phyloP scores from a whole-genome alignment of 2,329 filamentous ascomycete genomes.

The Trichocomaceae sp. region DNA sequence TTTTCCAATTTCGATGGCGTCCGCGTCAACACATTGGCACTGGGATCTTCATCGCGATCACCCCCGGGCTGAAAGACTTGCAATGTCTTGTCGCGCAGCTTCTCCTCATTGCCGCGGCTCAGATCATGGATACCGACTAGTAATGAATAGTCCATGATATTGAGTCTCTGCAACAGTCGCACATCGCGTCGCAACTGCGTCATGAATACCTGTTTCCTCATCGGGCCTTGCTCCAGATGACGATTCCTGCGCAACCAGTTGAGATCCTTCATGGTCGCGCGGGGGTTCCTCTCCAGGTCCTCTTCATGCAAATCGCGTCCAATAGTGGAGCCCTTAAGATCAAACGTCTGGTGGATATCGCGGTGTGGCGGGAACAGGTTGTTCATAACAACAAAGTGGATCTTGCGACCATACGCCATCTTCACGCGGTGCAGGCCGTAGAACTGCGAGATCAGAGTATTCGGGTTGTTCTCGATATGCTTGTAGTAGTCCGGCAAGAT shows the following conservation, averaged over 20 bases:
- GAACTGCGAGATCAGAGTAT: conserved; percentile 94
- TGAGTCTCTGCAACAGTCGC: conserved; percentile 71
- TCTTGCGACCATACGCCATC: conserved; percentile 96
- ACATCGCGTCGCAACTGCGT: conserved; percentile 87
- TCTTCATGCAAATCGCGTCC: conserved; percentile 88
- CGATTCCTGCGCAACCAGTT: conserved; percentile 89
- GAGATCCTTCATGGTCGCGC: conserved; percentile 89
- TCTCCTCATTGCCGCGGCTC: conserved; percentile 87
- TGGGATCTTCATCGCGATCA: conserved; percentile 56
- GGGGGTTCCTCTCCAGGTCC: conserved; percentile 76
- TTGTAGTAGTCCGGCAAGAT: conserved; percentile 80
- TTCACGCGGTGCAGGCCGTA: conserved; percentile 97
- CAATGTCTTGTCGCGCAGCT: conserved; percentile 79
- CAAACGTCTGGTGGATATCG: conserved; percentile 95
- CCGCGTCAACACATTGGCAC: conserved; percentile 64
- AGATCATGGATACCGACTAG: conserved; percentile 91
- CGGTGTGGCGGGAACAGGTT: conserved; percentile 96
- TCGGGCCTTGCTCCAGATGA: conserved; percentile 78
- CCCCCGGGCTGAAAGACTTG: conserved; percentile 90
- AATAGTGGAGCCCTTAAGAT: conserved; percentile 92
- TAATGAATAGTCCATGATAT: conserved; percentile 99
- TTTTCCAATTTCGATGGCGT: conserved; percentile 93
- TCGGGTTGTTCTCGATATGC: conserved; percentile 87
- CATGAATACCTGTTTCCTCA: conserved; percentile 82
- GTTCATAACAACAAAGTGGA: conserved; percentile 99